These are phyloP conservation scores for Colletotrichum truncatum DNA, from an alignment of 2,329 filamentous ascomycete species.

Conservation along the genomic window DNA sequence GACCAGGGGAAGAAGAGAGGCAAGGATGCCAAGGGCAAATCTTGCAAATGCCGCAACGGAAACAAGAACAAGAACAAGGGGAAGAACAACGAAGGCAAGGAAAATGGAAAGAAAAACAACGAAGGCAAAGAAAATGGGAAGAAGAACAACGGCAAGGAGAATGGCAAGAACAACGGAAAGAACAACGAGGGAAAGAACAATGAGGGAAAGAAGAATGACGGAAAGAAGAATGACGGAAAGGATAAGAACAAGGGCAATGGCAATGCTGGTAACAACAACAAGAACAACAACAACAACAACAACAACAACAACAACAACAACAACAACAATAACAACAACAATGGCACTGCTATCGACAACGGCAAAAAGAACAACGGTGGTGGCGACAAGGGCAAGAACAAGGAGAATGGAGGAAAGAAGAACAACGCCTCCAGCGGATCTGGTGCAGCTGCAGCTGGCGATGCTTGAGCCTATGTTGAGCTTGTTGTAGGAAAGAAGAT, in stretches of 20 bases:
- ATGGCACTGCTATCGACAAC: neutral
- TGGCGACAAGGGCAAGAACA: neutral
- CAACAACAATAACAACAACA: neutral
- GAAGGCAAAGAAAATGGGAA: conserved; percentile 1
- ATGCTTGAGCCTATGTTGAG: neutral
- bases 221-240: neutral
- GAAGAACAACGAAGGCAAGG: conserved; percentile 5
- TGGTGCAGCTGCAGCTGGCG: neutral
- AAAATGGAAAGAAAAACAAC: neutral
- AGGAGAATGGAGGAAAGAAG: neutral
- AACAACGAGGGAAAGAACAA: neutral
- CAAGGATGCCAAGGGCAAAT: conserved; percentile 14
- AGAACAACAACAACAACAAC: neutral
- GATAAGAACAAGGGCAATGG: neutral
- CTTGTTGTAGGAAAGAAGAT: neutral
- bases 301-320: neutral
- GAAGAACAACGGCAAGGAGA: neutral
- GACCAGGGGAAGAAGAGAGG: conserved; percentile 6
- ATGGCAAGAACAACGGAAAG: neutral
- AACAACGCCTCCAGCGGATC: neutral
- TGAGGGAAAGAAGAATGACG: neutral
- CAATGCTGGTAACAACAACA: neutral
- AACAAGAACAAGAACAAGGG: conserved; percentile 13
- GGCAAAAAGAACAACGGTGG: conserved; percentile 5
- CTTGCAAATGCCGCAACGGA: conserved; percentile 6